A percentile compares a stretch with the other conserved stretches of the same genome.
Evolutionary conservation across 768 basidiomycete species (phyloP).

Genomic region (Kwoniella dejecticola): DNA sequence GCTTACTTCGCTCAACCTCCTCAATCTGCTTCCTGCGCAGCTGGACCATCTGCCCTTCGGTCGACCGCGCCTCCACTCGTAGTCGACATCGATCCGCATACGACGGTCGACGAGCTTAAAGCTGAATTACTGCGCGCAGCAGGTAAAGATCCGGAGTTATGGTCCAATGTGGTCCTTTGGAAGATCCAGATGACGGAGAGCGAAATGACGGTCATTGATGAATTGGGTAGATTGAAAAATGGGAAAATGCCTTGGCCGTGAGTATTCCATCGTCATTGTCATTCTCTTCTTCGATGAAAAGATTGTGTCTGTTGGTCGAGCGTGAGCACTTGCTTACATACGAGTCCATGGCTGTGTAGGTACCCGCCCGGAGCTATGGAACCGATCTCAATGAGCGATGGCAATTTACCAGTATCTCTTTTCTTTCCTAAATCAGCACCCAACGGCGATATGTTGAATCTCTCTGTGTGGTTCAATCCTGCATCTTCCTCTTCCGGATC

Average conservation of each 20-base stretch:
- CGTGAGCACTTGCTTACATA: no score
- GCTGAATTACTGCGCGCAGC: conserved; percentile 34
- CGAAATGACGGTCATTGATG: conserved; percentile 50
- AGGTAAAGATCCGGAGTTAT: conserved; percentile 22
- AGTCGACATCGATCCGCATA: conserved; percentile 34
- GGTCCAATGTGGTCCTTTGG: conserved; percentile 40
- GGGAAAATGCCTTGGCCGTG: conserved; percentile 55
- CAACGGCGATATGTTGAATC: conserved; percentile 39
- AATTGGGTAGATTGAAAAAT: conserved; percentile 44
- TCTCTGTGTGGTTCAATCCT: conserved; percentile 50
- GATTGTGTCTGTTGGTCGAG: no score
- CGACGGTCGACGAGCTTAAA: conserved; percentile 44
- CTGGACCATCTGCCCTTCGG: conserved; percentile 1
- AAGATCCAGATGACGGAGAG: conserved; percentile 50
- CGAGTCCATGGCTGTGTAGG: no score
- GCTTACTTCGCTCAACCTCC: conserved; percentile 38
- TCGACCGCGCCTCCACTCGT: conserved; percentile 26
- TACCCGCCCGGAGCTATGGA: conserved; percentile 50
- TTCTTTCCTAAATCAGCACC: conserved; percentile 41
- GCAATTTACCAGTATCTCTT: conserved; percentile 25
- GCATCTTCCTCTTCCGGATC: no score
- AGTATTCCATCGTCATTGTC: conserved; percentile 14
- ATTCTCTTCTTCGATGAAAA: no score
- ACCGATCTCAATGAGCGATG: conserved; percentile 35
- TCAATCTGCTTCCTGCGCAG: background rate